A percentile compares a stretch with the other conserved stretches of the same genome.
These are phyloP conservation scores for Mucor circinelloides DNA, from an alignment of 371 early-diverging fungal genomes.

Conservation along the genomic window DNA sequence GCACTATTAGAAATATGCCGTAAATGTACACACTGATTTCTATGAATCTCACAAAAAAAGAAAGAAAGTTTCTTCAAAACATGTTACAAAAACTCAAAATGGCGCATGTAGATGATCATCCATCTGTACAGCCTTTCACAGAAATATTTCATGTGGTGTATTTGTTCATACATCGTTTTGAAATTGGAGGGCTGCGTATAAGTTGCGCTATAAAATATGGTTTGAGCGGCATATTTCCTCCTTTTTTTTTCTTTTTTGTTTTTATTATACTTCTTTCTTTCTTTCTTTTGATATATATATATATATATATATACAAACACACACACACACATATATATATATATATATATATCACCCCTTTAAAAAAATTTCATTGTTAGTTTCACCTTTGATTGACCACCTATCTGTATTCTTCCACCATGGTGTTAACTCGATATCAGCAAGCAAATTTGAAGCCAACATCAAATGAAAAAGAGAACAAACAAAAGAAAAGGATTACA, in stretches of 20 bases:
- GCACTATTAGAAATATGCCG: neutral
- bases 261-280: neutral
- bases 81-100: neutral
- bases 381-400: neutral
- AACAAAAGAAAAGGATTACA: constrained; percentile 2
- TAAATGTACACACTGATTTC: neutral
- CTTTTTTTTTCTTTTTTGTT: neutral
- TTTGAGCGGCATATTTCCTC: constrained; percentile 3
- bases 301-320: too few species aligned
- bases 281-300: too few species aligned
- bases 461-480: constrained; percentile 12
- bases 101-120: neutral
- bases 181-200: neutral
- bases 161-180: neutral
- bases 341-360: neutral
- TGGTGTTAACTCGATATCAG: constrained; percentile 45
- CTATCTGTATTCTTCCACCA: constrained; percentile 3
- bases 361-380: neutral
- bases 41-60: neutral
- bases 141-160: neutral
- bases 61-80: neutral
- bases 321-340: too few species aligned
- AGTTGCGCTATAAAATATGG: neutral
- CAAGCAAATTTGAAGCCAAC: constrained; percentile 19
- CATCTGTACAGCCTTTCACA: neutral